phyloP scores from a whole-genome alignment of 495 filamentous ascomycete species.

The Chaetomium fimeti region DNA sequence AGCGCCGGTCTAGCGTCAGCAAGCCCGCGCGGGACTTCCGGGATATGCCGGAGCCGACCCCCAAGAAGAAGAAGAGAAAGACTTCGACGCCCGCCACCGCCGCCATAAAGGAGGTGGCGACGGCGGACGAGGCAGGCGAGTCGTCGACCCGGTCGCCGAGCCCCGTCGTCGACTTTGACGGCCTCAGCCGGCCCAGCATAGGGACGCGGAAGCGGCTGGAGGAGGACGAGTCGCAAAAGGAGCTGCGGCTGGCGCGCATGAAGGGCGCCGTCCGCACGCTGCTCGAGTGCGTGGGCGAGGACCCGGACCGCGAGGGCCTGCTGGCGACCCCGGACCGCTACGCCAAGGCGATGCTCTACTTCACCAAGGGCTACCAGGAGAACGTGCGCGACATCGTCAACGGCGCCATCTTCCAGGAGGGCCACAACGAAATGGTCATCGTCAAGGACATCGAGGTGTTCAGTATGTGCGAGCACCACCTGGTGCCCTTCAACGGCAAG shows the following conservation, averaged over 20 bases:
- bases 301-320: conserved; percentile 87
- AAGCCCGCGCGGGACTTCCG: conserved; percentile 71
- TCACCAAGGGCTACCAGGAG: conserved; percentile 98
- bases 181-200: conserved; percentile 67
- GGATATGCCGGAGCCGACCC: conserved; percentile 58
- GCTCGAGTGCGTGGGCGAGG: conserved; percentile 93
- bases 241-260: conserved; percentile 70
- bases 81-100: conserved; percentile 17
- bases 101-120: conserved; percentile 14
- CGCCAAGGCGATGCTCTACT: conserved; percentile 95
- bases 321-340: conserved; percentile 85
- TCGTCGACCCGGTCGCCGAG: conserved; percentile 48
- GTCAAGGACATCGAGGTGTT: conserved; percentile 98
- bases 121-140: conserved; percentile 22
- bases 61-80: conserved; percentile 44
- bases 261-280: conserved; percentile 85
- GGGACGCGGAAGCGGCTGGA: conserved; percentile 81
- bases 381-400: conserved; percentile 92
- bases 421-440: conserved; percentile 95
- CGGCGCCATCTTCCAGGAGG: conserved; percentile 92
- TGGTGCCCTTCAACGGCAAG: conserved; percentile 96
- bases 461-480: conserved; percentile 94
- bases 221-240: conserved; percentile 69
- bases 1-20: conserved; percentile 55
- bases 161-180: conserved; percentile 73